Conservation (phyloP, 1,284 basidiomycete genomes). For the Cronartium ribicola region DNA sequence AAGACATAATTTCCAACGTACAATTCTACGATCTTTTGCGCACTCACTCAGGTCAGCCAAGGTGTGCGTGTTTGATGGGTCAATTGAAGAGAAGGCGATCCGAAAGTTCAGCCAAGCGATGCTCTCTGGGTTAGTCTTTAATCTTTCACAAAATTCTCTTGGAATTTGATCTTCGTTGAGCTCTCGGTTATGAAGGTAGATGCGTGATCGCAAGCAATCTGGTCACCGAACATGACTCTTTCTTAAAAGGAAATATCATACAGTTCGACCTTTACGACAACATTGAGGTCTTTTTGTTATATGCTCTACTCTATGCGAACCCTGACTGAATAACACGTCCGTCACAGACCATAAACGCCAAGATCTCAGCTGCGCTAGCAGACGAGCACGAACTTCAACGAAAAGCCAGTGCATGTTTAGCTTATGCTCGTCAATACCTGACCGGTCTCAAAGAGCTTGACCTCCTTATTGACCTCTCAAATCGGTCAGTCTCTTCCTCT, state of each 20-base stretch:
- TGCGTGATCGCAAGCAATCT: background rate
- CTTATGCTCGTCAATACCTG: background rate
- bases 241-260: constrained; percentile 2
- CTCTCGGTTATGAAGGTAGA: background rate
- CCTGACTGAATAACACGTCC: background rate
- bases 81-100: background rate
- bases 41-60: background rate
- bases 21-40: background rate
- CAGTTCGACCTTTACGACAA: background rate
- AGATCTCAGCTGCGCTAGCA: background rate
- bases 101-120: background rate
- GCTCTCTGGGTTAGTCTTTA: background rate
- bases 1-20: background rate
- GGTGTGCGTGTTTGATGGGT: background rate
- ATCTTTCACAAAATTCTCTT: background rate
- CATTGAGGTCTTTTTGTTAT: too few species aligned
- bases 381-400: background rate
- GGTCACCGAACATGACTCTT: constrained; percentile 1
- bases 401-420: background rate
- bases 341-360: background rate
- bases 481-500: background rate
- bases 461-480: background rate
- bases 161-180: background rate
- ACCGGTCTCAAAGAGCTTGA: background rate
- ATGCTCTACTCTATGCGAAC: too few species aligned